Conservation (phyloP, 306 rosid genomes). For the Begonia peltatifolia region DNA sequence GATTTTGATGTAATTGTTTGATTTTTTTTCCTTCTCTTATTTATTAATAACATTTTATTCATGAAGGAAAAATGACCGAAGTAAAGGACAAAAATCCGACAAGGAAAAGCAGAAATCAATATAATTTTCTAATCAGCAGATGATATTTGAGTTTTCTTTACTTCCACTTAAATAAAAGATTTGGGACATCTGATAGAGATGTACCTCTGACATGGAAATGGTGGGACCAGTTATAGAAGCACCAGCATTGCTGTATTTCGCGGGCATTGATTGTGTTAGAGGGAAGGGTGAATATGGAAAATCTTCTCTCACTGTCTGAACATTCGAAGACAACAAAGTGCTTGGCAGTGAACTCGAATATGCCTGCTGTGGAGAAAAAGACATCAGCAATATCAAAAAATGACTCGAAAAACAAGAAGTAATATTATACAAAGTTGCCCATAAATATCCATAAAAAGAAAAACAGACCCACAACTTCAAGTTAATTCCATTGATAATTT, state of each 20-base stretch:
- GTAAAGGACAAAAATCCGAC: too few relatives aligned
- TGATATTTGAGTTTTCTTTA: too few relatives aligned
- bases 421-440: not conserved
- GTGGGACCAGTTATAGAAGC: conserved; percentile 72
- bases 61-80: too few relatives aligned
- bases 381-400: not conserved
- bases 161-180: too few relatives aligned
- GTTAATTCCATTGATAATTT: too few relatives aligned
- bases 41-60: too few relatives aligned
- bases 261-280: conserved; percentile 56
- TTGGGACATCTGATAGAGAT: not conserved
- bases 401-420: not conserved
- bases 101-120: too few relatives aligned
- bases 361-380: conserved; percentile 34
- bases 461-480: too few relatives aligned
- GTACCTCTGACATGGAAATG: conserved; percentile 86
- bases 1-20: too few relatives aligned
- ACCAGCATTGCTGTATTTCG: conserved; percentile 65
- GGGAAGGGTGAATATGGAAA: conserved; percentile 87
- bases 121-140: too few relatives aligned
- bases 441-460: too few relatives aligned
- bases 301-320: conserved; percentile 78
- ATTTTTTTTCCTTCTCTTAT: too few relatives aligned
- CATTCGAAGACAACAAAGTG: conserved; percentile 63
- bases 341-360: conserved; percentile 78